A percentile compares a stretch with the other conserved stretches of the same genome.
Conservation (phyloP, 2,329 filamentous ascomycete genomes). For the Alternaria sp. region DNA sequence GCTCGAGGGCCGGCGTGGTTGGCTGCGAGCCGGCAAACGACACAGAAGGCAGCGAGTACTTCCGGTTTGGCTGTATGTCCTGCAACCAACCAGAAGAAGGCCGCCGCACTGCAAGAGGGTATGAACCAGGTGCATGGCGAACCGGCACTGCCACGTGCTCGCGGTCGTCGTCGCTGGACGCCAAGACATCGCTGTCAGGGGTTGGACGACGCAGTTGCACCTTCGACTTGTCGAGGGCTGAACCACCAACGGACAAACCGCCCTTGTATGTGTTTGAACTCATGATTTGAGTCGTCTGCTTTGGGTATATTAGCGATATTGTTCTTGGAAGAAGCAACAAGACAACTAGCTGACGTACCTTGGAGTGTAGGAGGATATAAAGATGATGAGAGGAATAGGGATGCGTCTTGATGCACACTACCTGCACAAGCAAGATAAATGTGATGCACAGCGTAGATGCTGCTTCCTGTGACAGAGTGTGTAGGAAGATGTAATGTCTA, state of each 20-base stretch:
- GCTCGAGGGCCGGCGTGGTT: constrained; percentile 77
- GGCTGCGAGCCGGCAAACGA: constrained; percentile 84
- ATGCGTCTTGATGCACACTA: constrained; percentile 9
- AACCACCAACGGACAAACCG: constrained; percentile 40
- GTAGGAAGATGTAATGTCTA: constrained; percentile 18
- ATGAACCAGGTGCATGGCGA: constrained; percentile 33
- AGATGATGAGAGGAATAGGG: constrained; percentile 5
- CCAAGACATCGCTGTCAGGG: constrained; percentile 91
- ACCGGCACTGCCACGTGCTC: constrained; percentile 60
- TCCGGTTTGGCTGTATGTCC: constrained; percentile 74
- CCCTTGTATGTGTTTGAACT: constrained; percentile 41
- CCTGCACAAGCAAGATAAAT: constrained; percentile 25
- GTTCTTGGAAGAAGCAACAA: not conserved
- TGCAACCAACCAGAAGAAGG: constrained; percentile 73
- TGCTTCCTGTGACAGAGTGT: constrained; percentile 19
- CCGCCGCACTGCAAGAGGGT: constrained; percentile 37
- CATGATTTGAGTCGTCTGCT: constrained; percentile 31
- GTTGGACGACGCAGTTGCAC: constrained; percentile 77
- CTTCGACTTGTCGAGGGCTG: constrained; percentile 72
- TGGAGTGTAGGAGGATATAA: constrained; percentile 13
- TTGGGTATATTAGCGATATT: constrained; percentile 19
- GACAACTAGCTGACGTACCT: constrained; percentile 22
- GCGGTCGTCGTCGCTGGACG: constrained; percentile 91
- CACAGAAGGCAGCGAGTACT: constrained; percentile 72
- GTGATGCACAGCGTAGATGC: constrained; percentile 19